Percentiles rank a stretch among this genome's conserved stretches.
These are phyloP conservation scores for Salix koriyanagi DNA, from an alignment of 345 rosid species.

Conservation along the genomic window DNA sequence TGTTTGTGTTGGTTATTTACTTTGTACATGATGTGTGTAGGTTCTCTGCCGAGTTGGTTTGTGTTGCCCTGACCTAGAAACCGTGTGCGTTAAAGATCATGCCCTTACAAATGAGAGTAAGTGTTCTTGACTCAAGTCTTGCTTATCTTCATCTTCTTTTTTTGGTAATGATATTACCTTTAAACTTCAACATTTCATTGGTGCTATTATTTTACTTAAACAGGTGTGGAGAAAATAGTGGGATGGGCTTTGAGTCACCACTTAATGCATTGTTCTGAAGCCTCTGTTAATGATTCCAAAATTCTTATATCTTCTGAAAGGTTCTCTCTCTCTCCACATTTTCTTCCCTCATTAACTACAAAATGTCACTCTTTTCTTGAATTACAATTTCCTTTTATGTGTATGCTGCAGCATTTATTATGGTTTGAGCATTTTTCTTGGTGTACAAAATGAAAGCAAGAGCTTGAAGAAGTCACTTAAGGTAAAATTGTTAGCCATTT, in stretches of 20 bases:
- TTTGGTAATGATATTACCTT: not conserved
- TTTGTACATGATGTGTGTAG: conserved; percentile 37
- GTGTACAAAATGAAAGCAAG: conserved; percentile 66
- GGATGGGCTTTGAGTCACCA: conserved; percentile 92
- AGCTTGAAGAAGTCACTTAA: conserved; percentile 74
- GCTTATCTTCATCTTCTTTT: not conserved
- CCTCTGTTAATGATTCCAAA: conserved; percentile 52
- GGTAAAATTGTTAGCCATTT: conserved; percentile 33
- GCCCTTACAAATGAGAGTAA: conserved; percentile 74
- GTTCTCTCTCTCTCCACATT: conserved; percentile 25
- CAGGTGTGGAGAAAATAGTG: conserved; percentile 89
- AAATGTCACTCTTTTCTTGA: not conserved
- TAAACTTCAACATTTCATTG: not conserved
- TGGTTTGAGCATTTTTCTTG: conserved; percentile 69
- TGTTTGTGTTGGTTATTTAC: conserved; percentile 1
- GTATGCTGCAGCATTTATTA: conserved; percentile 53
- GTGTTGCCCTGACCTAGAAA: conserved; percentile 77
- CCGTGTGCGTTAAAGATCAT: conserved; percentile 73
- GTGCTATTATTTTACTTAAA: conserved; percentile 1
- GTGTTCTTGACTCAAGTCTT: conserved; percentile 19
- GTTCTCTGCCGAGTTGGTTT: conserved; percentile 63
- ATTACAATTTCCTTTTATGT: conserved; percentile 6
- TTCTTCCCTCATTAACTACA: not conserved
- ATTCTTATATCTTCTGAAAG: conserved; percentile 71
- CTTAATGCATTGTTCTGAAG: conserved; percentile 69